Base-by-base conservation (phyloP, 129 eudicot species). In the Scalesia atractyloides region DNA sequence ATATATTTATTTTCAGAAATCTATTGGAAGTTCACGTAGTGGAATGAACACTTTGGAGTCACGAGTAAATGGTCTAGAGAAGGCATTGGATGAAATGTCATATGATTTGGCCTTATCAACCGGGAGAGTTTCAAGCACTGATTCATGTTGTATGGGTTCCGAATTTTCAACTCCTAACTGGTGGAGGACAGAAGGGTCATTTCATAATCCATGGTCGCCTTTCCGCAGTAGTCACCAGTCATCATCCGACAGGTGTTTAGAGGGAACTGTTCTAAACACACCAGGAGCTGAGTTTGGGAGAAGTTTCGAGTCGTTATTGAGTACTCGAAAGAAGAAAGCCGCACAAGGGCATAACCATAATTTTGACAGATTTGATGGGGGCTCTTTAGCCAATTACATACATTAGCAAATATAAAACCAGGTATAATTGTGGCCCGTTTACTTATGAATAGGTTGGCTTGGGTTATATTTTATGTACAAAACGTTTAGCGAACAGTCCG, bases 161-260 rank as follows among this genome's bases (percentile, higher is more conserved):
- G 98, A 93, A 13, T 93, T 93, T 77, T 54, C 90, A 50, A 90
- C 96, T 69, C 97, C 98, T 19, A 90, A 87, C 60, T 93, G 98
- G 96, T 80, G 84, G 86, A 90, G 76, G 76, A 68, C 88, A 9
- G 98, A 87, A 50, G 95, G 92, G 51, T 85, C 81, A 46, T 83
- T 41, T 76, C 65, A 63, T 36, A 72, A 80, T 46, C 74, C 83
- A 9, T 75, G 75, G 61, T 47, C 79, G 10, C 81, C 81, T 60
- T 82, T 79, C 41, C 72, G 79, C 30, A 79, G 72, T 15, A 80
- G 73, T 44, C 78, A 76, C 53, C 87, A 81, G 59, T 50, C 81
- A 26, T 50, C 17, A 11, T 17, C 53, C 56, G 71, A 48, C 43
- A 65, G 44, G 19, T 44, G 68, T 59, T 70, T 62, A 70, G 34